Percentiles rank a stretch among this genome's conserved stretches.
Evolutionary conservation across 1,284 basidiomycete species (phyloP).

Genomic region (Schizophyllum commune): DNA sequence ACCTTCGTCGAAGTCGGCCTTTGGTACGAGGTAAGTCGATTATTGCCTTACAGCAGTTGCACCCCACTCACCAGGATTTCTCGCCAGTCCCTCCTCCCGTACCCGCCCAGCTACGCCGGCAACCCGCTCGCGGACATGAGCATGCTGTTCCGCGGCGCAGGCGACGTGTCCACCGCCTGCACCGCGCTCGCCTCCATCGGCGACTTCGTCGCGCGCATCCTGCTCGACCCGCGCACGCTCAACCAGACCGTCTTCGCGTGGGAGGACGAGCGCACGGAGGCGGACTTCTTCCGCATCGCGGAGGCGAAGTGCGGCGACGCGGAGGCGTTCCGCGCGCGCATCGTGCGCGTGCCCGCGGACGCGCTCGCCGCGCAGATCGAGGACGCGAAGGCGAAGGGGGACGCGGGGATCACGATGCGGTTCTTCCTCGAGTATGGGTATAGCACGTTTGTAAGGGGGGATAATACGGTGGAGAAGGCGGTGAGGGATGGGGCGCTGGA

Average conservation of each 20-base stretch:
- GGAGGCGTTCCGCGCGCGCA: not conserved
- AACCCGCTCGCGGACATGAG: not conserved
- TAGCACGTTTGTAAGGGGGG: not conserved
- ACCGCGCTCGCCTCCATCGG: conserved; percentile 10
- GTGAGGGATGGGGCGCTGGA: not conserved
- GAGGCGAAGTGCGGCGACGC: not conserved
- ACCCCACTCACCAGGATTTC: too few species aligned
- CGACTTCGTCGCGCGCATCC: conserved; percentile 8
- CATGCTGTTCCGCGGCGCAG: conserved; percentile 4
- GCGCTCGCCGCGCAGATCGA: not conserved
- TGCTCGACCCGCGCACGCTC: conserved; percentile 11
- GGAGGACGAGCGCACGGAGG: not conserved
- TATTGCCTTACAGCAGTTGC: too few species aligned
- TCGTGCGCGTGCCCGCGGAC: not conserved
- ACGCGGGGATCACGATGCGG: not conserved
- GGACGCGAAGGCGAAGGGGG: too few species aligned
- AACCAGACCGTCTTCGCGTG: conserved; percentile 8
- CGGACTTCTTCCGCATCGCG: not conserved
- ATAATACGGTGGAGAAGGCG: not conserved
- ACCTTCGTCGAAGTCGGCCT: conserved; percentile 12
- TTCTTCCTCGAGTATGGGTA: not conserved
- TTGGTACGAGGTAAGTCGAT: conserved; percentile 6
- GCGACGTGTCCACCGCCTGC: conserved; percentile 2
- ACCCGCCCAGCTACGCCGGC: not conserved
- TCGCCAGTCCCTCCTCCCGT: not conserved